phyloP scores from a whole-genome alignment of 2,329 filamentous ascomycete species.

The Aspergillus bombycis region DNA sequence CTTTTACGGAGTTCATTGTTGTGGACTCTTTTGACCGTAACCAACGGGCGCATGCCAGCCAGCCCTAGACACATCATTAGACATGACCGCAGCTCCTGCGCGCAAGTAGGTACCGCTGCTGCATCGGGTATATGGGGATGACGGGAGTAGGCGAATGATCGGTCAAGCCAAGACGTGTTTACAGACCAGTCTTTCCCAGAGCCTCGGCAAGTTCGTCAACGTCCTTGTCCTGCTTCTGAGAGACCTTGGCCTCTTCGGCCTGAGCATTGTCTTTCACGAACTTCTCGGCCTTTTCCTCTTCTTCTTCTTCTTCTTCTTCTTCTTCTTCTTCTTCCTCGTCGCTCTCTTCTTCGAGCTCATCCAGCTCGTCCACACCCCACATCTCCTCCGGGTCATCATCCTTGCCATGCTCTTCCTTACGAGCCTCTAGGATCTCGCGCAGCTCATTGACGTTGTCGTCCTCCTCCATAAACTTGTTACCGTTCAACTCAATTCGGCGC shows the following conservation, averaged over 20 bases:
- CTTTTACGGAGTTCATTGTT: background rate
- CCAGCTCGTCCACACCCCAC: conserved; percentile 84
- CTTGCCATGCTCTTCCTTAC: conserved; percentile 70
- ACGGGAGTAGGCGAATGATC: background rate
- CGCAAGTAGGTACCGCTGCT: background rate
- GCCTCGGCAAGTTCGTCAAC: conserved; percentile 79
- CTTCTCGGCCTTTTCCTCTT: conserved; percentile 63
- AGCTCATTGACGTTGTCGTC: conserved; percentile 72
- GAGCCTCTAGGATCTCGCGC: conserved; percentile 71
- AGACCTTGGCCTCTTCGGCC: conserved; percentile 63
- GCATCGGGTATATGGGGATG: conserved; percentile 1
- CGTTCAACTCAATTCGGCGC: conserved; percentile 88
- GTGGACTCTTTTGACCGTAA: background rate
- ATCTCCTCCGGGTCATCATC: conserved; percentile 72
- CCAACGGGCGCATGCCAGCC: background rate
- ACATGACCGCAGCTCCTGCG: conserved; percentile 1
- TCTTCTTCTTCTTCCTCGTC: conserved; percentile 72
- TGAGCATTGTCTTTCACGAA: conserved; percentile 68
- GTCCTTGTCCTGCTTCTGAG: conserved; percentile 74
- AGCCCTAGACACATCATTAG: conserved; percentile 9
- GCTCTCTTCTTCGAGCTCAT: conserved; percentile 77
- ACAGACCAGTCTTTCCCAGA: conserved; percentile 67
- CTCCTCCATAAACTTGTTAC: conserved; percentile 91
- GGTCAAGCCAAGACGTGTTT: conserved; percentile 13
- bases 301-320: conserved; percentile 69